A percentile compares a stretch with the other conserved stretches of the same genome.
Evolutionary conservation across 305 asterid species (phyloP).

Genomic region (Solanum hybrid): DNA sequence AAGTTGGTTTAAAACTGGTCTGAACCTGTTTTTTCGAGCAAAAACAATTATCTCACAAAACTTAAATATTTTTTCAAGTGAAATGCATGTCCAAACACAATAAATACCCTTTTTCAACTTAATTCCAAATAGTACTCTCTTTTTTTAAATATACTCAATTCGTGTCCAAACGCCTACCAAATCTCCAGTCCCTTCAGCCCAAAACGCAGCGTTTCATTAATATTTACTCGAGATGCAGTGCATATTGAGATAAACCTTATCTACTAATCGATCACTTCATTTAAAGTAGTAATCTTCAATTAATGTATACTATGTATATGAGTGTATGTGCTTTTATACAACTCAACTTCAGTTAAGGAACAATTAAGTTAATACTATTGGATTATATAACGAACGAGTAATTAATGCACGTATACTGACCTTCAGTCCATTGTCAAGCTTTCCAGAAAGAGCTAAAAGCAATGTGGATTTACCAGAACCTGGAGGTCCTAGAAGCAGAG

Average conservation of each 20-base stretch:
- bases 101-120: neutral
- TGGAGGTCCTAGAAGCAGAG: constrained; percentile 83
- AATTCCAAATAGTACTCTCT: neutral
- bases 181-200: neutral
- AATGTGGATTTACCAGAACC: constrained; percentile 84
- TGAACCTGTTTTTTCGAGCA: neutral
- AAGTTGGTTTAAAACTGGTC: neutral
- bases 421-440: constrained; percentile 54
- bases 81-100: neutral
- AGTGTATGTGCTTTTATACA: neutral
- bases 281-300: neutral
- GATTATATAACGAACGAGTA: neutral
- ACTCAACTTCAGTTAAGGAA: neutral
- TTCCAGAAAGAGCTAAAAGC: constrained; percentile 69
- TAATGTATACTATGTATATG: neutral
- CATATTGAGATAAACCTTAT: neutral
- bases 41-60: neutral
- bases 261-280: neutral
- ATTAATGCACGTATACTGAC: constrained; percentile 21
- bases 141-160: neutral
- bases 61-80: neutral
- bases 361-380: neutral
- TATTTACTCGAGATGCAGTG: neutral
- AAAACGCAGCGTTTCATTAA: neutral
- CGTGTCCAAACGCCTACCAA: neutral